Conservation (phyloP, 1,284 basidiomycete genomes). For the Sparassis latifolia region DNA sequence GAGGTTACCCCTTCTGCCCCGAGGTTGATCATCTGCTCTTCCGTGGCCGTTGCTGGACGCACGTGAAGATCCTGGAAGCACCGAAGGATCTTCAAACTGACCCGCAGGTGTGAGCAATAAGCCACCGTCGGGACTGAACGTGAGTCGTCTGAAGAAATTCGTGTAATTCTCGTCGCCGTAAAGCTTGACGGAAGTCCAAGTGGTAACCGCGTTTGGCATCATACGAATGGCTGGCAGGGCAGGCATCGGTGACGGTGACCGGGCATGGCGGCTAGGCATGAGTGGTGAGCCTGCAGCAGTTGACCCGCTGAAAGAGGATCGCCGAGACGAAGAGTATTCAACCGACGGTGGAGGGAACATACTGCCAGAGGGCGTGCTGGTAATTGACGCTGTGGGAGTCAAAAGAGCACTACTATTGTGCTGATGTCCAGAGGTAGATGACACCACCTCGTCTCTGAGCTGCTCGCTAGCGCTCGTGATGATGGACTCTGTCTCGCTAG, state of each 20-base stretch:
- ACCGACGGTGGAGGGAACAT: conserved; percentile 74
- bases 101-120: conserved; percentile 93
- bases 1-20: conserved; percentile 50
- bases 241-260: conserved; percentile 88
- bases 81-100: conserved; percentile 87
- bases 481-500: conserved; percentile 68
- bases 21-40: conserved; percentile 37
- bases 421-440: conserved; percentile 18
- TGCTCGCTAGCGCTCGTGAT: conserved; percentile 48
- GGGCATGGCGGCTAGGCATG: conserved; percentile 60
- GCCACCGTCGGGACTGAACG: conserved; percentile 93
- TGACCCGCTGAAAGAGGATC: conserved; percentile 84
- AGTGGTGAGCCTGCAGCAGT: conserved; percentile 72
- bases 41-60: conserved; percentile 16
- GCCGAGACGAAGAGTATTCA: conserved; percentile 64
- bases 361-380: conserved; percentile 48
- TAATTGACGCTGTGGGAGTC: conserved; percentile 57
- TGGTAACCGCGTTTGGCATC: conserved; percentile 36
- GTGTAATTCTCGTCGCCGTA: conserved; percentile 96
- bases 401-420: conserved; percentile 33
- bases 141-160: conserved; percentile 92
- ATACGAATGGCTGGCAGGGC: conserved; percentile 83
- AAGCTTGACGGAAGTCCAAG: conserved; percentile 55
- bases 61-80: conserved; percentile 37
- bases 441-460: conserved; percentile 25